Conservation (phyloP, 371 early-diverging fungal genomes). For the Mortierella sp. region DNA sequence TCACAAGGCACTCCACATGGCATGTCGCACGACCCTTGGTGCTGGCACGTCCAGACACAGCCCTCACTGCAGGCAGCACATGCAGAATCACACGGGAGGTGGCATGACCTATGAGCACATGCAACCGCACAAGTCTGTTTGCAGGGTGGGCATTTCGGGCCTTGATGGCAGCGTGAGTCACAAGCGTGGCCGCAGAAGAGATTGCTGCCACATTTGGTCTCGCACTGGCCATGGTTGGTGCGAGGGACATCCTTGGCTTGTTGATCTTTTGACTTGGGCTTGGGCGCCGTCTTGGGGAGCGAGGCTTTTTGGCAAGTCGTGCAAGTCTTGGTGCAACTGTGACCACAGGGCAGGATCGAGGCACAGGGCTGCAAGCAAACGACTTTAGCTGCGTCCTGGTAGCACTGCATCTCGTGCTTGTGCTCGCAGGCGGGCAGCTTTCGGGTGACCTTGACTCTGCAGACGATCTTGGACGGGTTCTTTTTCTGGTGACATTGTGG, state of each 20-base stretch:
- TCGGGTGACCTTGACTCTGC: constrained; percentile 31
- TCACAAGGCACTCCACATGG: constrained; percentile 69
- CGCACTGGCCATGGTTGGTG: constrained; percentile 29
- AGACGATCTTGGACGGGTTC: constrained; percentile 33
- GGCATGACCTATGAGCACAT: constrained; percentile 63
- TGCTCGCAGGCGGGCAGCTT: constrained; percentile 58
- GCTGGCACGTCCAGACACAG: constrained; percentile 63
- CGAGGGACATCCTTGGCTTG: too few relatives aligned
- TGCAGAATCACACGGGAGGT: constrained; percentile 38
- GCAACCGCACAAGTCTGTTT: constrained; percentile 37
- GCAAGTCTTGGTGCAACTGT: constrained; percentile 40
- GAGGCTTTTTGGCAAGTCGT: constrained; percentile 30
- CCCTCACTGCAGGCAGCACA: constrained; percentile 62
- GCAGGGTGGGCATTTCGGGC: constrained; percentile 61
- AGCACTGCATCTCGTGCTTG: too few relatives aligned
- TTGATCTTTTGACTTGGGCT: too few relatives aligned
- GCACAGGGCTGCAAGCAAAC: too few relatives aligned
- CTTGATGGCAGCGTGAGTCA: too few relatives aligned
- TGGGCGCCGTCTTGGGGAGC: background rate
- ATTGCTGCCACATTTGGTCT: constrained; percentile 14
- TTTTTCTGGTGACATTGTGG: constrained; percentile 39
- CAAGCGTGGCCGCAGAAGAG: constrained; percentile 47
- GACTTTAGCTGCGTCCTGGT: too few relatives aligned
- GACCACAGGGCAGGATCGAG: constrained; percentile 48
- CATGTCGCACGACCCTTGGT: constrained; percentile 59